Base-by-base conservation (phyloP, 2,329 filamentous ascomycete genomes). In the Diaporthe sp. region DNA sequence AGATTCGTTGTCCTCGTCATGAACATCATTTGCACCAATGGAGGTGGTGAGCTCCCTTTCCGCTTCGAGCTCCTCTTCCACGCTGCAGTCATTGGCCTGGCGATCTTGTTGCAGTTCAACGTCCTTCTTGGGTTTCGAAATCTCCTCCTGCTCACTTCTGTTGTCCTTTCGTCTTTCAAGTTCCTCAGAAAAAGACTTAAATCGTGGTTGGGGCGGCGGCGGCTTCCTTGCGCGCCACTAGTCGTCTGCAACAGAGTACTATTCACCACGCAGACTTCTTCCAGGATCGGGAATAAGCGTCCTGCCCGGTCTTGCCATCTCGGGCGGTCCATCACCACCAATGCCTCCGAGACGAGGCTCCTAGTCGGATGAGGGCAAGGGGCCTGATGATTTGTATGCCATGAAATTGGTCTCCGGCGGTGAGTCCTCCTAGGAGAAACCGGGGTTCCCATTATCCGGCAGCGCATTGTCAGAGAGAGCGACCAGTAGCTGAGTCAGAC, bases 401-500 rank as follows among this genome's bases (percentile, higher is more conserved):
- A 19, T 71, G 39, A 39, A 61, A 34, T 70, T 25, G 51, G 73
- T 46, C 34, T 44, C 58, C 34, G 60, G 31, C 65, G 68, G 65
- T 28, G 58, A 71, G 31, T 74, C 76, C n/a, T 70, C 34, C 76
- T 77, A 77, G 57, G 76, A 77, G 55, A 76, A 49, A 55, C 76
- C 76, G 49, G 77, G 78, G 70, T 82, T 81, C 51, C 80, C 79
- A 70, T 77, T 78, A 70, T 79, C 80, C 37, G 84, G 77, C 72
- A 88, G 92, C 76, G 96, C 93, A 79, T 94, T 96, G 85, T 98
- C 97, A 13, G 95, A 97, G 73, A 99, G 91, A 83, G 98, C 98
- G 86, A 98, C 97, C 76, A 98, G 90, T 12, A 99, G 92, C 85
- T 98, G 97, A n/a, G 96, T 95, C 46, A 99, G 92, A 84, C 97